phyloP scores from a whole-genome alignment of 495 filamentous ascomycete genomes.

The Lasiosphaeria miniovina region DNA sequence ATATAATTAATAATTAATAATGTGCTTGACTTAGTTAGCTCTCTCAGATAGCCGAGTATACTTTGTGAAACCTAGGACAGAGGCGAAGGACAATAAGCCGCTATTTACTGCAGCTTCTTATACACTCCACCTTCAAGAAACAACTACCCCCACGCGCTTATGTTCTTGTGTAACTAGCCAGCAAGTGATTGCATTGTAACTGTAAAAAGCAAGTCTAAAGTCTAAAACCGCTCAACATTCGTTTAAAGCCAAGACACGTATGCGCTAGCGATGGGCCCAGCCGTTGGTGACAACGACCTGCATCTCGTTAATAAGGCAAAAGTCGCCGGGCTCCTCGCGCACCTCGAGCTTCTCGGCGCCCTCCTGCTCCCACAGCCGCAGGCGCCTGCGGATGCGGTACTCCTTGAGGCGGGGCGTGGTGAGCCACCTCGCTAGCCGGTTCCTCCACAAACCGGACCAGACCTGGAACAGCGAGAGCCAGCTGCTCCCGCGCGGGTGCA shows the following conservation, averaged over 20 bases:
- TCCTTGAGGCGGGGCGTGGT: conserved; percentile 31
- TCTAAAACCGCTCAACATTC: too few relatives aligned
- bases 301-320: conserved; percentile 82
- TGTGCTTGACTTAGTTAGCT: too few relatives aligned
- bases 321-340: conserved; percentile 51
- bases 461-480: conserved; percentile 34
- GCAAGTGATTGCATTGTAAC: too few relatives aligned
- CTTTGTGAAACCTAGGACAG: too few relatives aligned
- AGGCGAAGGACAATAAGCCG: too few relatives aligned
- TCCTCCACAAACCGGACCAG: conserved; percentile 49
- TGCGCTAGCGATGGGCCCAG: conserved; percentile 66
- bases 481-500: conserved; percentile 23
- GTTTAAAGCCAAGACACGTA: background rate
- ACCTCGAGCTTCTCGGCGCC: conserved; percentile 23
- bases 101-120: too few relatives aligned
- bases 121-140: too few relatives aligned
- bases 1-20: too few relatives aligned
- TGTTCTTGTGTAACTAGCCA: too few relatives aligned
- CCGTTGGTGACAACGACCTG: conserved; percentile 72
- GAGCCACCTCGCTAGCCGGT: conserved; percentile 23
- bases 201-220: too few relatives aligned
- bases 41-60: too few relatives aligned
- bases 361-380: conserved; percentile 42
- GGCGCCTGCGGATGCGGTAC: conserved; percentile 35
- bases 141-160: too few relatives aligned